Conservation (phyloP, 768 basidiomycete genomes). For the Mycena belliarum region DNA sequence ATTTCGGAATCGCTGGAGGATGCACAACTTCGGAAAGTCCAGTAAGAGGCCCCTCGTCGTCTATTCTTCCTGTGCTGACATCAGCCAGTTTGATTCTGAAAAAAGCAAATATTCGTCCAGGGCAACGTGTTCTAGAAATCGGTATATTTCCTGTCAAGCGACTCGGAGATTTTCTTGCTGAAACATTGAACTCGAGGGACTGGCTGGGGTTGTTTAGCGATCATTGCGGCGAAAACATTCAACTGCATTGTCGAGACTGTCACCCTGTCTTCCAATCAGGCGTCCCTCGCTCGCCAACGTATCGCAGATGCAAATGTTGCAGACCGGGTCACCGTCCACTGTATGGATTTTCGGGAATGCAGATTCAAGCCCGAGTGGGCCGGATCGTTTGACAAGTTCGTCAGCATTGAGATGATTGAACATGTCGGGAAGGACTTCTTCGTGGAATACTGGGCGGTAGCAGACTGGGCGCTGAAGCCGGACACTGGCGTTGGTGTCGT, state of each 20-base stretch:
- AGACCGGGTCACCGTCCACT: constrained; percentile 46
- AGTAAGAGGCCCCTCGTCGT: constrained; percentile 7
- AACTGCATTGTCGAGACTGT: constrained; percentile 54
- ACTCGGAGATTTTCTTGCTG: neutral
- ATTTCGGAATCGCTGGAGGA: constrained; percentile 23
- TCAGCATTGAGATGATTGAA: constrained; percentile 63
- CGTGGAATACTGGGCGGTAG: constrained; percentile 46
- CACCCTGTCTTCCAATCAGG: constrained; percentile 54
- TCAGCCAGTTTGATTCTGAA: constrained; percentile 37
- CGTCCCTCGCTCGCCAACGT: constrained; percentile 43
- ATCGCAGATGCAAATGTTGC: constrained; percentile 40
- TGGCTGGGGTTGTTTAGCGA: constrained; percentile 56
- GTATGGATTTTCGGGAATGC: constrained; percentile 51
- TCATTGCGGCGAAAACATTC: constrained; percentile 43
- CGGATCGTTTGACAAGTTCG: constrained; percentile 50
- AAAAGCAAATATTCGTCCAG: constrained; percentile 49
- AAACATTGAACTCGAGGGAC: constrained; percentile 31
- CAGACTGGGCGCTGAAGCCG: constrained; percentile 50
- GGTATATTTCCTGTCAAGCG: neutral
- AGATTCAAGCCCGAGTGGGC: constrained; percentile 45
- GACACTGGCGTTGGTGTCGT: constrained; percentile 50
- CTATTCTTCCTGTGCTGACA: neutral
- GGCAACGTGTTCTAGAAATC: constrained; percentile 54
- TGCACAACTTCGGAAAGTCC: constrained; percentile 20
- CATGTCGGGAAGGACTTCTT: constrained; percentile 54